Percentiles rank a stretch among this genome's conserved stretches.
phyloP scores from a whole-genome alignment of 805 yeast genomes.

The Yamadazyma endophytica region DNA sequence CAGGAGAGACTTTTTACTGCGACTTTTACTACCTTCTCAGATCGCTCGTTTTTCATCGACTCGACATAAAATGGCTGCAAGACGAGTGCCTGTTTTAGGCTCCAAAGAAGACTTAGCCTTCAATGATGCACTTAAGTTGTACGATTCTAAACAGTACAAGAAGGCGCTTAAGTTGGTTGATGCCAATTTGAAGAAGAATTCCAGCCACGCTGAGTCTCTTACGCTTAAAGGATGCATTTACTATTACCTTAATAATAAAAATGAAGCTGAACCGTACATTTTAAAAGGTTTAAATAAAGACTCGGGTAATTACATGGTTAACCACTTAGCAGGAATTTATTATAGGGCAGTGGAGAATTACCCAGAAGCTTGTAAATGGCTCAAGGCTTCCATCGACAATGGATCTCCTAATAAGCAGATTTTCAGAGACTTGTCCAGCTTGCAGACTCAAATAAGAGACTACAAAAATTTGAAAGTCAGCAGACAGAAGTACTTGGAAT shows the following conservation, averaged over 20 bases:
- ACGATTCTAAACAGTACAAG: constrained; percentile 83
- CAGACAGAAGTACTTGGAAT: constrained; percentile 65
- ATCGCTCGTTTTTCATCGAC: too few relatives aligned
- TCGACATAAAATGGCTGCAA: constrained; percentile 2
- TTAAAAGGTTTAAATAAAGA: constrained; percentile 58
- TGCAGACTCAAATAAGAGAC: constrained; percentile 79
- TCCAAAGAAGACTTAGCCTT: constrained; percentile 72
- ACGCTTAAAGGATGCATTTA: constrained; percentile 80
- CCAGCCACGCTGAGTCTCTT: constrained; percentile 72
- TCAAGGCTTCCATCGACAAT: constrained; percentile 66
- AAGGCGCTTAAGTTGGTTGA: constrained; percentile 79
- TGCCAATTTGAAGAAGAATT: constrained; percentile 66
- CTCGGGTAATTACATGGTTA: constrained; percentile 61
- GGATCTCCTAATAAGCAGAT: constrained; percentile 78
- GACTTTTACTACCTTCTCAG: too few relatives aligned
- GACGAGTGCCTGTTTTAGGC: constrained; percentile 27
- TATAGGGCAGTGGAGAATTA: constrained; percentile 68
- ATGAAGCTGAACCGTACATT: constrained; percentile 62
- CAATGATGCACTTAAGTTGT: constrained; percentile 75
- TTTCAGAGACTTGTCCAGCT: constrained; percentile 72
- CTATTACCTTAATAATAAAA: constrained; percentile 46
- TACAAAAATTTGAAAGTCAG: constrained; percentile 58
- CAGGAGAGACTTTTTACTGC: too few relatives aligned
- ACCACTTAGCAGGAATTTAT: constrained; percentile 84
- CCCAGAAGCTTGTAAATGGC: constrained; percentile 74